Conservation (phyloP, 371 early-diverging fungal genomes). For the Mortierella sp. region DNA sequence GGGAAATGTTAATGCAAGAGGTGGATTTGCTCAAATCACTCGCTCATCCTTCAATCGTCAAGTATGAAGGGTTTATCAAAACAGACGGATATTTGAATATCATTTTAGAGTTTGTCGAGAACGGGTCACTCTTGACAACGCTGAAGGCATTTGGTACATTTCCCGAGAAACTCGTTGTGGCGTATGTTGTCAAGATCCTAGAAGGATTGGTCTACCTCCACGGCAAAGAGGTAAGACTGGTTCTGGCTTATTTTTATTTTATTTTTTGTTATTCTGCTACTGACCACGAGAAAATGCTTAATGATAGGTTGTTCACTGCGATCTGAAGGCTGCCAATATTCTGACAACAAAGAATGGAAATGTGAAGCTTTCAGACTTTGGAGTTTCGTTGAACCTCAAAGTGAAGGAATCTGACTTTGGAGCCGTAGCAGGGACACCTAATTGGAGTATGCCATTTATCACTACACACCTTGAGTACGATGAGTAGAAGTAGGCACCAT, state of each 20-base stretch:
- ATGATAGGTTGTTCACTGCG: constrained; percentile 89
- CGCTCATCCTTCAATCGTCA: constrained; percentile 88
- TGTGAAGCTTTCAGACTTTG: constrained; percentile 97
- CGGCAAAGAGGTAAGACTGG: constrained; percentile 72
- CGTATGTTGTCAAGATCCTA: constrained; percentile 92
- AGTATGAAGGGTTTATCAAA: constrained; percentile 87
- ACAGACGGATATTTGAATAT: constrained; percentile 82
- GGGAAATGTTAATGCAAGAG: constrained; percentile 79
- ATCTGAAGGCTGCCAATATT: constrained; percentile 97
- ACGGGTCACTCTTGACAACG: constrained; percentile 92
- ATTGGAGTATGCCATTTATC: constrained; percentile 82
- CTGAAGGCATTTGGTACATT: constrained; percentile 93
- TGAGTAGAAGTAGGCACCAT: constrained; percentile 23
- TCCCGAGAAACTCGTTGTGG: constrained; percentile 92
- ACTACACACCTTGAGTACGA: background rate
- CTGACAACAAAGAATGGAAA: constrained; percentile 93
- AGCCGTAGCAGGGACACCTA: constrained; percentile 90
- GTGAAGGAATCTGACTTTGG: constrained; percentile 71
- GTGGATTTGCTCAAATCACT: constrained; percentile 79
- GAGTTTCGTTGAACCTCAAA: constrained; percentile 89
- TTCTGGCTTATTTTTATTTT: background rate
- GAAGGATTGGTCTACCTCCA: constrained; percentile 94
- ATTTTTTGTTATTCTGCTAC: background rate
- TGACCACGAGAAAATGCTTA: background rate
- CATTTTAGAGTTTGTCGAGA: constrained; percentile 94